Evolutionary conservation across 176 grass and related monocot genomes (phyloP).

Genomic region (Lolium multiflorum): DNA sequence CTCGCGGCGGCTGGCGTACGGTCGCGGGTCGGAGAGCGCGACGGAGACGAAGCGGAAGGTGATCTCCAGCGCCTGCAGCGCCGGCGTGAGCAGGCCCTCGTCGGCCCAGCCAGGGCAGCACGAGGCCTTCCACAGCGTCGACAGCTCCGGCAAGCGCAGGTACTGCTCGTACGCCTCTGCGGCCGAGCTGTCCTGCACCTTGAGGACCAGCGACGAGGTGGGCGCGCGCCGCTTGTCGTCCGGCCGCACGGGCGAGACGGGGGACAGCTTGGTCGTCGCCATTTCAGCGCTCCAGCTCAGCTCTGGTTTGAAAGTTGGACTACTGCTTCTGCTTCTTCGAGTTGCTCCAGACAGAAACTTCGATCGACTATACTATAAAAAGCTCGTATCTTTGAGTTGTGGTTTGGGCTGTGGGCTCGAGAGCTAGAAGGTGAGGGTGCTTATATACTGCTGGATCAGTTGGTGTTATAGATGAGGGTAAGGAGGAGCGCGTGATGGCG

Average conservation of each 20-base stretch:
- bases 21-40: conserved; percentile 80
- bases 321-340: background rate
- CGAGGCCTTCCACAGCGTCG: conserved; percentile 40
- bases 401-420: conserved; percentile 27
- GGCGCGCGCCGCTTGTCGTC: conserved; percentile 52
- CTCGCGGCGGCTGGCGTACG: conserved; percentile 69
- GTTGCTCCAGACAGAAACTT: background rate
- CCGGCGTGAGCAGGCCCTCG: conserved; percentile 71
- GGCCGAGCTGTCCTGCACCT: conserved; percentile 46
- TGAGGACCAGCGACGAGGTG: background rate
- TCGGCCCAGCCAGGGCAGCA: conserved; percentile 69
- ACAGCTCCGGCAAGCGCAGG: conserved; percentile 77
- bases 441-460: conserved; percentile 28
- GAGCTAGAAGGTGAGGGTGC: background rate
- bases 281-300: conserved; percentile 38
- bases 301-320: background rate
- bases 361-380: background rate
- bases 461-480: background rate
- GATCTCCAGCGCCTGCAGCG: conserved; percentile 85
- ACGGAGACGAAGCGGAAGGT: conserved; percentile 83
- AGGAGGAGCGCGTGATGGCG: conserved; percentile 9
- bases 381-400: background rate
- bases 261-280: conserved; percentile 58
- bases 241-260: conserved; percentile 40
- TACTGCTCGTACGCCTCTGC: conserved; percentile 69